Conservation (phyloP, 352 stramenopile genomes). For the Globisporangium nunn region DNA sequence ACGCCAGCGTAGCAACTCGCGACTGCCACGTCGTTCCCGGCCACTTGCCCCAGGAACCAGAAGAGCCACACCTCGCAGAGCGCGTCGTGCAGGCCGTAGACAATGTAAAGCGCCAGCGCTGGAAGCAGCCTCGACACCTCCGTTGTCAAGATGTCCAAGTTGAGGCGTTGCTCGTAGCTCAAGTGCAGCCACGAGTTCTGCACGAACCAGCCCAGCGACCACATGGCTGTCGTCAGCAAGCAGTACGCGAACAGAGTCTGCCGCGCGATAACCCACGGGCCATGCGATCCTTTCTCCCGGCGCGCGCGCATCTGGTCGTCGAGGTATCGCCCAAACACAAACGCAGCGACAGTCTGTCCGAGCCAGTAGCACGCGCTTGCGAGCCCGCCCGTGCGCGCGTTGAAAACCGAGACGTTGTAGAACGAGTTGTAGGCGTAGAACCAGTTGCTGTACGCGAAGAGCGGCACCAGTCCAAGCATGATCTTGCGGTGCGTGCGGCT, state of each 20-base stretch:
- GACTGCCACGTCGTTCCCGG: constrained; percentile 23
- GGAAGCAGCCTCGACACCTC: not conserved
- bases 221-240: constrained; percentile 29
- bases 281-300: not conserved
- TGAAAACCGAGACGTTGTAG: no score
- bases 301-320: constrained; percentile 11
- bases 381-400: no score
- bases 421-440: no score
- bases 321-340: constrained; percentile 19
- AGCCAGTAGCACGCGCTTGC: no score
- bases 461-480: no score
- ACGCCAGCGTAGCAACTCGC: constrained; percentile 42
- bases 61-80: constrained; percentile 76
- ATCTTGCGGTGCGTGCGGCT: no score
- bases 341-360: constrained; percentile 8
- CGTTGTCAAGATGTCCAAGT: constrained; percentile 18
- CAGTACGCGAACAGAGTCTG: constrained; percentile 13
- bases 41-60: constrained; percentile 65
- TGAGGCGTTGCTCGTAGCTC: constrained; percentile 15
- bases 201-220: constrained; percentile 22
- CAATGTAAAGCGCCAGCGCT: constrained; percentile 45
- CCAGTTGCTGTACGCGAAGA: no score
- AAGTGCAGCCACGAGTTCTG: constrained; percentile 16
- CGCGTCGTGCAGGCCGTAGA: constrained; percentile 68
- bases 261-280: not conserved